A percentile compares a stretch with the other conserved stretches of the same genome.
These are phyloP conservation scores for Fusarium sp. DNA, from an alignment of 2,329 filamentous ascomycete species.

Conservation along the genomic window DNA sequence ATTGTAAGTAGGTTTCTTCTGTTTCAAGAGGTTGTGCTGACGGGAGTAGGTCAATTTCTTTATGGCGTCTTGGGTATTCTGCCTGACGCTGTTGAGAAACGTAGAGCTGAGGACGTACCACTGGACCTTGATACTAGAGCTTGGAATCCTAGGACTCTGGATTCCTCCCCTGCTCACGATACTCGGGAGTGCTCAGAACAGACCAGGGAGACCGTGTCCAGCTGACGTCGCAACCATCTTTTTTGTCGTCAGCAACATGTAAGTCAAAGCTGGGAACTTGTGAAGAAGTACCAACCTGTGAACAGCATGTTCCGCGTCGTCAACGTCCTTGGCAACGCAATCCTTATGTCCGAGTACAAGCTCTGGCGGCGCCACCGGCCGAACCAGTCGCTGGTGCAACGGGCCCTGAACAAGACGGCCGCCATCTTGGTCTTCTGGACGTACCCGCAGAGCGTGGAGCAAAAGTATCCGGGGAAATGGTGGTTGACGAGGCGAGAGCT, in stretches of 20 bases:
- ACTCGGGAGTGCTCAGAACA: constrained; percentile 30
- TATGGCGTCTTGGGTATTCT: constrained; percentile 50
- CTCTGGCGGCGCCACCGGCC: constrained; percentile 52
- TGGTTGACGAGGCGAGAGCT: constrained; percentile 31
- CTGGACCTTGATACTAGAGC: constrained; percentile 52
- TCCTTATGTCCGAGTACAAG: constrained; percentile 54
- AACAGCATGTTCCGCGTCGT: constrained; percentile 52
- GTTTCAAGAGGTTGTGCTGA: background rate
- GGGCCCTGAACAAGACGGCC: constrained; percentile 44
- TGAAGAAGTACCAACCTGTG: background rate
- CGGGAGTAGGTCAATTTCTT: constrained; percentile 51
- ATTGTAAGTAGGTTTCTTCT: constrained; percentile 44
- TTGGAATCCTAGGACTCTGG: constrained; percentile 41
- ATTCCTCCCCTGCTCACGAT: constrained; percentile 42
- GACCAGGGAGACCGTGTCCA: constrained; percentile 7
- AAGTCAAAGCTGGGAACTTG: constrained; percentile 28
- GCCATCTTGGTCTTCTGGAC: constrained; percentile 55
- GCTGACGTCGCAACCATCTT: constrained; percentile 47
- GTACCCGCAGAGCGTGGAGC: constrained; percentile 55
- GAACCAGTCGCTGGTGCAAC: constrained; percentile 38
- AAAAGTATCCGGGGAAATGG: constrained; percentile 51
- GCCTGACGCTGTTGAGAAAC: constrained; percentile 50
- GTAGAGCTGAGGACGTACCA: constrained; percentile 54
- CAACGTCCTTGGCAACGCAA: constrained; percentile 53
- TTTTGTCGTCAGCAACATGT: constrained; percentile 55